These are phyloP conservation scores for Diaporthe helianthi DNA, from an alignment of 2,329 filamentous ascomycete genomes.

Conservation along the genomic window DNA sequence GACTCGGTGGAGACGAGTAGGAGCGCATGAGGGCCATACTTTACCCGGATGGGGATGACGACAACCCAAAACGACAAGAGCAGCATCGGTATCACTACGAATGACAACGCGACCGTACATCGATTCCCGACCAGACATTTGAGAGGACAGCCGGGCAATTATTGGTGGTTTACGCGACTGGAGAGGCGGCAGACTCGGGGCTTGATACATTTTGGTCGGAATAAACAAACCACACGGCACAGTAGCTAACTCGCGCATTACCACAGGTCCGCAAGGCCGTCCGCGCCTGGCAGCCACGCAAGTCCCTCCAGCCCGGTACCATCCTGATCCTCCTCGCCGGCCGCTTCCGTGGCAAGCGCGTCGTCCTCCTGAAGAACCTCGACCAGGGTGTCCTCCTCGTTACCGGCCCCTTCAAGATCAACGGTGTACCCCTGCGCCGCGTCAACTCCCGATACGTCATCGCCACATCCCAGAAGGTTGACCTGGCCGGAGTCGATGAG, in stretches of 20 bases:
- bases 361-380: slow-evolving; percentile 97
- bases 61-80: neutral
- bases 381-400: slow-evolving; percentile 98
- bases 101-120: neutral
- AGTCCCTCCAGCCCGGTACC: slow-evolving; percentile 90
- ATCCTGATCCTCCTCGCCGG: slow-evolving; percentile 99
- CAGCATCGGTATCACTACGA: neutral
- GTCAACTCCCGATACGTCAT: slow-evolving; percentile 95
- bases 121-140: neutral
- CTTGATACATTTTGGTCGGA: neutral
- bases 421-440: slow-evolving; percentile 95
- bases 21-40: neutral
- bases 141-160: neutral
- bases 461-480: slow-evolving; percentile 85
- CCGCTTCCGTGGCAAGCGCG: slow-evolving; percentile 99
- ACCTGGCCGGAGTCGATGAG: slow-evolving; percentile 84
- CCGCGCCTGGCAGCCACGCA: slow-evolving; percentile 85
- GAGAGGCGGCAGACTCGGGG: neutral
- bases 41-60: neutral
- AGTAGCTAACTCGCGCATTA: slow-evolving; percentile 41
- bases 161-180: neutral
- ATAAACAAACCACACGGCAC: slow-evolving; percentile 6
- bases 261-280: slow-evolving; percentile 90
- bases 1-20: neutral
- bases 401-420: slow-evolving; percentile 99